A percentile compares a stretch with the other conserved stretches of the same genome.
These are phyloP conservation scores for Rhododendron molle DNA, from an alignment of 148 eudicot species.

Conservation along the genomic window DNA sequence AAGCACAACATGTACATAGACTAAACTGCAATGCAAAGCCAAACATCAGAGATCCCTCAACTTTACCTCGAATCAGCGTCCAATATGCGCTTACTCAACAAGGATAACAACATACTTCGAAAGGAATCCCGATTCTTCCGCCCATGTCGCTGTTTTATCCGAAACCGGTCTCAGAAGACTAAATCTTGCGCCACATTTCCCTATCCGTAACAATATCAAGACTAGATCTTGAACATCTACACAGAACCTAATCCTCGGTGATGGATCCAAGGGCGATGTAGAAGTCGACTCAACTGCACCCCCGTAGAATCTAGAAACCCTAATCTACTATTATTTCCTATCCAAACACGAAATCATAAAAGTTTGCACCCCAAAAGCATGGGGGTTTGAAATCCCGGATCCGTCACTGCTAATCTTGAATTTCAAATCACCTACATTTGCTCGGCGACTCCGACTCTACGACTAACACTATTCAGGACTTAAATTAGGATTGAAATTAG, in stretches of 20 bases:
- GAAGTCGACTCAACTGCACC: not conserved
- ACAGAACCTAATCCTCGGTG: slow-evolving; percentile 7
- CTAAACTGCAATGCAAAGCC: slow-evolving; percentile 7
- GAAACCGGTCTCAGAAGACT: slow-evolving; percentile 5
- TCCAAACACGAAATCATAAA: not conserved
- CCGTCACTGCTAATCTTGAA: not conserved
- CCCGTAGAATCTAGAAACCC: not conserved
- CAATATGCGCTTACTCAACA: slow-evolving; percentile 81
- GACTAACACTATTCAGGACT: not conserved
- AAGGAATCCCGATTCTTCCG: slow-evolving; percentile 29
- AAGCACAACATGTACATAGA: not conserved
- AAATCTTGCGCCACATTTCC: slow-evolving; percentile 9
- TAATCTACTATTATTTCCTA: not conserved
- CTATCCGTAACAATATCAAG: slow-evolving; percentile 3
- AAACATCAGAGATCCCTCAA: not conserved
- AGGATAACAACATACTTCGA: slow-evolving; percentile 84
- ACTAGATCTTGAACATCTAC: not conserved
- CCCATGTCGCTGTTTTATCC: slow-evolving; percentile 51
- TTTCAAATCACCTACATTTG: slow-evolving; percentile 13
- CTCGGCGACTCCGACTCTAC: not conserved
- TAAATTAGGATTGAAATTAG: too few species aligned
- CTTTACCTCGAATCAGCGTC: slow-evolving; percentile 87
- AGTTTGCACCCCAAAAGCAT: not conserved
- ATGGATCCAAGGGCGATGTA: not conserved
- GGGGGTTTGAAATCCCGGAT: not conserved